Base-by-base conservation (phyloP, 805 yeast genomes). In the Millerago galiae region DNA sequence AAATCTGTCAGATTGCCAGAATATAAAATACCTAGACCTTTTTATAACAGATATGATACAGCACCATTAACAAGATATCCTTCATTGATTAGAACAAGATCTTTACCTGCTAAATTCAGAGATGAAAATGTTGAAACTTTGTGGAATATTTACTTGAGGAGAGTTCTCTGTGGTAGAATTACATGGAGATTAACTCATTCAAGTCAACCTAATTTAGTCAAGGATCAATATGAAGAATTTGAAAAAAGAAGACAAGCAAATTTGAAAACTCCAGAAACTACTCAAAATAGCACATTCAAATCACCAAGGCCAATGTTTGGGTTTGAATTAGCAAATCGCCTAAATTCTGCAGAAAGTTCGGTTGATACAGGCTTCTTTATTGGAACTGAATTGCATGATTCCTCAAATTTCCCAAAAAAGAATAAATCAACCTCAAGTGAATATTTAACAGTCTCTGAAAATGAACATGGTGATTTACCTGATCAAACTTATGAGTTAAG, bases 141-240 rank as follows among this genome's bases (percentile, higher is more conserved):
- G 2, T 66, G 71, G 71, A 58, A 52, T 34, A 38, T 58, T 36
- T 66, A 66, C 40, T 39, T 65, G 28, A 49, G 52, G 35, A 41
- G 56, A 11, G 60, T 62, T n/a, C 49, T 66, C n/a, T 50, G 55
- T 1, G 58, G 56, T 35, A 51, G 71, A 41, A 56, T 63, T 13
- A 48, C 52, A 15, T 51, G 67, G 52, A 53, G 70, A 44, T 16
- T 63, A 25, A 44, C 43, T 9, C 51, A 54, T 38, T 37, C 51
- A 14, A 38, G 31, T 31, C 34, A 33, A 14, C 33, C 43, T 18
- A 27, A 24, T 13, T 3, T 35, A 4, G 14, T 38, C 17, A 29
- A 31, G 12, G 42, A 31, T 16, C 46, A 43, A 21, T 38, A 39
- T 17, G 31, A 39, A 27, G n/a, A 24, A 35, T 9, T 33, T 26